Percentiles rank a stretch among this genome's conserved stretches.
These are phyloP conservation scores for Spatholobus suberectus DNA, from an alignment of 306 rosid genomes.

Conservation along the genomic window DNA sequence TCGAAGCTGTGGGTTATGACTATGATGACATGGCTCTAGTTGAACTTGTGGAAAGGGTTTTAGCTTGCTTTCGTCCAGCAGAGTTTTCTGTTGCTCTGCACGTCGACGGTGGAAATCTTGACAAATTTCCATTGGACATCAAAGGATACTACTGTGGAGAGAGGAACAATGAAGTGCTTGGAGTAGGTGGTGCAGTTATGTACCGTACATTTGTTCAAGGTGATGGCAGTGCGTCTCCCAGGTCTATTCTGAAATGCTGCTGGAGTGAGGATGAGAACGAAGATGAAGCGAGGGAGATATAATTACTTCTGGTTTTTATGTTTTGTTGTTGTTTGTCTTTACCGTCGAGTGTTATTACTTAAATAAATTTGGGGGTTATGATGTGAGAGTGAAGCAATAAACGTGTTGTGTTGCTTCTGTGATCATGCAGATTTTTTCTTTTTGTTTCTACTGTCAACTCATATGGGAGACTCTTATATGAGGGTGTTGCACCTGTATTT, in stretches of 20 bases:
- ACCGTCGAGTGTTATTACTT: not conserved
- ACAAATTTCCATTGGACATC: slow-evolving; percentile 55
- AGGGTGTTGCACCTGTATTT: not conserved
- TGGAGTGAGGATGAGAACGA: slow-evolving; percentile 92
- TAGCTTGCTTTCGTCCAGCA: slow-evolving; percentile 79
- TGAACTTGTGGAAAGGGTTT: slow-evolving; percentile 69
- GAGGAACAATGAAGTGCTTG: slow-evolving; percentile 62
- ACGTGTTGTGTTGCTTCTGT: not conserved
- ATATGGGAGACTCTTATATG: not conserved
- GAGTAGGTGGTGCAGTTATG: slow-evolving; percentile 59
- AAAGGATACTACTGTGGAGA: slow-evolving; percentile 62
- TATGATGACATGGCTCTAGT: slow-evolving; percentile 49
- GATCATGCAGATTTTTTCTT: not conserved
- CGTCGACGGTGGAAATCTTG: slow-evolving; percentile 39
- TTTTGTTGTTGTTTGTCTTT: not conserved
- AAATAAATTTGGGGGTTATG: slow-evolving; percentile 54
- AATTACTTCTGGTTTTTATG: slow-evolving; percentile 15
- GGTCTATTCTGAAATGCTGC: slow-evolving; percentile 78
- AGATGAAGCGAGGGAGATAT: slow-evolving; percentile 58
- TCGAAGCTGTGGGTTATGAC: slow-evolving; percentile 85
- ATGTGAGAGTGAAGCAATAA: not conserved
- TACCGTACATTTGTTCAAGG: slow-evolving; percentile 56
- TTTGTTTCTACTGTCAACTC: not conserved
- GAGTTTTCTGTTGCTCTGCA: slow-evolving; percentile 89
- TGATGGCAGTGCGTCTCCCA: slow-evolving; percentile 65